phyloP scores from a whole-genome alignment of 805 yeast genomes.

The Hanseniaspora valbyensis region DNA sequence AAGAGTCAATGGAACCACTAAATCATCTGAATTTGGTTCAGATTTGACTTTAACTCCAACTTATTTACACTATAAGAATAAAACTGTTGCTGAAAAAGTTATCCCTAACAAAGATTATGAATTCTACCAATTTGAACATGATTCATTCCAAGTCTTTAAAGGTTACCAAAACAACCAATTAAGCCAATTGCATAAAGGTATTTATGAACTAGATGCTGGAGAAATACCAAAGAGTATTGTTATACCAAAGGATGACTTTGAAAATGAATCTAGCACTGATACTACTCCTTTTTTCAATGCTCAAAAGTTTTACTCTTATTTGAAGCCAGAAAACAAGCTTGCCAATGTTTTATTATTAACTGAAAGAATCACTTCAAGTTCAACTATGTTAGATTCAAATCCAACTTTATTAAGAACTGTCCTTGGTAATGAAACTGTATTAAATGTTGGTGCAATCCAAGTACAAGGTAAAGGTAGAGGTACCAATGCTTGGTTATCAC shows the following conservation, averaged over 20 bases:
- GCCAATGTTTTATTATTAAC: constrained; percentile 66
- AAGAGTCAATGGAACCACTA: constrained; percentile 46
- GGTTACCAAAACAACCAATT: constrained; percentile 18
- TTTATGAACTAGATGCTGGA: constrained; percentile 39
- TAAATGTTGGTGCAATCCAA: constrained; percentile 62
- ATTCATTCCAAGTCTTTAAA: constrained; percentile 8
- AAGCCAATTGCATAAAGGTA: constrained; percentile 20
- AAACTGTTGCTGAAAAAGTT: constrained; percentile 16
- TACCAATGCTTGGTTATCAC: constrained; percentile 90
- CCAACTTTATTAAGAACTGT: constrained; percentile 44
- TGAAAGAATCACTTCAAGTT: constrained; percentile 85
- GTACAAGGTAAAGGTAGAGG: constrained; percentile 90
- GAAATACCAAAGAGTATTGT: constrained; percentile 44
- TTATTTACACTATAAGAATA: constrained; percentile 27
- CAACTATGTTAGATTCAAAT: constrained; percentile 65
- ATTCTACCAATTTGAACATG: constrained; percentile 25
- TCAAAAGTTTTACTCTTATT: constrained; percentile 37
- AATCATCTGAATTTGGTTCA: constrained; percentile 46
- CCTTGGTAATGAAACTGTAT: constrained; percentile 25
- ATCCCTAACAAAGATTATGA: constrained; percentile 26
- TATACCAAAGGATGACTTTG: constrained; percentile 34
- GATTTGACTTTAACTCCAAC: constrained; percentile 42
- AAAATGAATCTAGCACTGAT: constrained; percentile 38
- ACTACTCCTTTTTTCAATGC: constrained; percentile 68
- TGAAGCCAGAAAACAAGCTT: constrained; percentile 31